Percentiles rank a stretch among this genome's conserved stretches.
Evolutionary conservation across 371 early-diverging fungal genomes (phyloP).

Genomic region (Mortierella sp.): DNA sequence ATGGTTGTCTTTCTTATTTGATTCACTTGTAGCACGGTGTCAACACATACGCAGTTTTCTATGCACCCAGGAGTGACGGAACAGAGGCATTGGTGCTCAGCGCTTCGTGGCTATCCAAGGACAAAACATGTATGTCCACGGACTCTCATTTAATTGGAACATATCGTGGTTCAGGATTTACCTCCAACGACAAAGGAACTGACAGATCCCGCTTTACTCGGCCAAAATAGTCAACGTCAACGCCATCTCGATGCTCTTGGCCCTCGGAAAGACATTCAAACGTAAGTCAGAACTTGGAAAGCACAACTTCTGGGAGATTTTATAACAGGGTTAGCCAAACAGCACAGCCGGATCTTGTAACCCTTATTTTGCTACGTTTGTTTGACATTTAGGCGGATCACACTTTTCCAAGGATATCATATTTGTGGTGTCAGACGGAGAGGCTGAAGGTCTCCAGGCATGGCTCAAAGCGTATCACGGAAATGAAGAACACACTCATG

Average conservation of each 20-base stretch:
- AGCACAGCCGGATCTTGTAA: neutral
- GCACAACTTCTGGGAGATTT: neutral
- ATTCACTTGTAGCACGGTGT: slow-evolving; percentile 61
- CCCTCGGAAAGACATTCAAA: slow-evolving; percentile 82
- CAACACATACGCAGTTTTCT: slow-evolving; percentile 89
- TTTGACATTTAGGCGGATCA: slow-evolving; percentile 19
- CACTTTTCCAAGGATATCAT: slow-evolving; percentile 89
- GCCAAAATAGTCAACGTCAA: slow-evolving; percentile 75
- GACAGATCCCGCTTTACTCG: neutral
- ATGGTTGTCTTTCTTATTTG: neutral
- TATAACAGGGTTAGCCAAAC: neutral
- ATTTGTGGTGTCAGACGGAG: slow-evolving; percentile 86
- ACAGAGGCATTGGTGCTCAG: slow-evolving; percentile 91
- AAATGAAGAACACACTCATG: slow-evolving; percentile 46
- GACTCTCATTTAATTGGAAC: neutral
- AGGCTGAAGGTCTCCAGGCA: slow-evolving; percentile 81
- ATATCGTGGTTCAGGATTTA: neutral
- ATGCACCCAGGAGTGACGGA: slow-evolving; percentile 91
- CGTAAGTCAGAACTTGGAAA: slow-evolving; percentile 62
- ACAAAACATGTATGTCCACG: slow-evolving; percentile 45
- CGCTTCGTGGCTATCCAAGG: slow-evolving; percentile 80
- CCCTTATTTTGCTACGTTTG: neutral
- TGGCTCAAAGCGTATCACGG: slow-evolving; percentile 97
- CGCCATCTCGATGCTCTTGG: slow-evolving; percentile 81
- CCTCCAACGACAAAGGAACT: neutral